Conservation (phyloP, 805 yeast species). For the Candida ulmi region DNA sequence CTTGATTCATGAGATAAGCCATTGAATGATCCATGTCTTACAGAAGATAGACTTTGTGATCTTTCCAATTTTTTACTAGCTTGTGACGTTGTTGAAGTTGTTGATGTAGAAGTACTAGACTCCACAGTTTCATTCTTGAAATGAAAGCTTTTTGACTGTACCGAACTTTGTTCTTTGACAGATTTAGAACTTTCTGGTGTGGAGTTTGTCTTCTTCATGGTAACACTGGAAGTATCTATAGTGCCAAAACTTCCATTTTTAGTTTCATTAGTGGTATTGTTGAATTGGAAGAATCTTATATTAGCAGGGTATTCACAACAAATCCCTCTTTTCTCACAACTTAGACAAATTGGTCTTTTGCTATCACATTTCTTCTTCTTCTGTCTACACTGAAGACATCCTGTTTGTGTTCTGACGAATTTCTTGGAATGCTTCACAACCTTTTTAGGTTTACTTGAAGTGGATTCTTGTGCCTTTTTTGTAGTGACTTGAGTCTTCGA, state of each 20-base stretch:
- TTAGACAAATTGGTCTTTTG: conserved; percentile 18
- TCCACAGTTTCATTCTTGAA: too few species aligned
- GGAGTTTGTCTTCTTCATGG: not conserved
- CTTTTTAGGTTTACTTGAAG: conserved; percentile 8
- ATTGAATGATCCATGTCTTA: not conserved
- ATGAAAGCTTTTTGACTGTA: not conserved
- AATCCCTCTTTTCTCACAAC: conserved; percentile 20
- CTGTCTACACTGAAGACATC: conserved; percentile 24
- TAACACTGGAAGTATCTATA: not conserved
- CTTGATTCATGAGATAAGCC: conserved; percentile 3
- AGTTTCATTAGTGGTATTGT: not conserved
- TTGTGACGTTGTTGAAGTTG: too few species aligned
- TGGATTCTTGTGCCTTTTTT: not conserved
- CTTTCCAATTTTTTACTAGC: not conserved
- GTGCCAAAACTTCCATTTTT: not conserved
- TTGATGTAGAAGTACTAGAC: too few species aligned
- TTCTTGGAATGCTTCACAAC: conserved; percentile 21
- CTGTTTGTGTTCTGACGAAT: conserved; percentile 23
- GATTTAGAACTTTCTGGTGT: too few species aligned
- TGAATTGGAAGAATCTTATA: conserved; percentile 18
- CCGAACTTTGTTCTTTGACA: not conserved
- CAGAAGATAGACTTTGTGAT: not conserved
- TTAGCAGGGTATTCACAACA: conserved; percentile 22
- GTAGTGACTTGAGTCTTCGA: not conserved
- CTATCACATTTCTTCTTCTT: conserved; percentile 27